A percentile compares a stretch with the other conserved stretches of the same genome.
phyloP scores from a whole-genome alignment of 2,329 filamentous ascomycete species.

The Penicillium sp. region DNA sequence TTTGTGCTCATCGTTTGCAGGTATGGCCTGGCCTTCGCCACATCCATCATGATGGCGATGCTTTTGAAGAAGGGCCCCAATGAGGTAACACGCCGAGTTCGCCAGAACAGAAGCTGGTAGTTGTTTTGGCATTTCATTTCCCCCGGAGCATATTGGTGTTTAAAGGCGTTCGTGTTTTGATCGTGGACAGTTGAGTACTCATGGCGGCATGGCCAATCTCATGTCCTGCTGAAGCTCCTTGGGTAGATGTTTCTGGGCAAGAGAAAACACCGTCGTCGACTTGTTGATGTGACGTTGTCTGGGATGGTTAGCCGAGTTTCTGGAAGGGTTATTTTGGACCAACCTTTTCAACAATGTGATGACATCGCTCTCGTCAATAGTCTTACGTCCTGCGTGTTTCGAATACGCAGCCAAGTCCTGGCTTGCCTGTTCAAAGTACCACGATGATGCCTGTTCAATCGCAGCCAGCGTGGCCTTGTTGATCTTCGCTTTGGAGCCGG shows the following conservation, averaged over 20 bases:
- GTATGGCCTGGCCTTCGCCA: conserved; percentile 83
- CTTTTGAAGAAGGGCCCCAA: conserved; percentile 83
- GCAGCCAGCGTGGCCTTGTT: conserved; percentile 72
- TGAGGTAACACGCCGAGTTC: conserved; percentile 70
- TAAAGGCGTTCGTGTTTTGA: conserved; percentile 31
- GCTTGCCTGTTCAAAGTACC: conserved; percentile 87
- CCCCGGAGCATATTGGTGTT: conserved; percentile 36
- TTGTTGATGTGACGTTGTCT: conserved; percentile 77
- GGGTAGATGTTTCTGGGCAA: conserved; percentile 81
- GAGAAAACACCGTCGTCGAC: conserved; percentile 74
- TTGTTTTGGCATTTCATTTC: conserved; percentile 4
- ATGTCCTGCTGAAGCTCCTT: conserved; percentile 81
- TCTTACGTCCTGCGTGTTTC: conserved; percentile 77
- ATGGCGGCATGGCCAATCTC: conserved; percentile 46
- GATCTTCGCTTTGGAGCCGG: conserved; percentile 67
- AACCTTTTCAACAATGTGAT: conserved; percentile 81
- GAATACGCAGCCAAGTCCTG: conserved; percentile 80
- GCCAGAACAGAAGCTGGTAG: conserved; percentile 75
- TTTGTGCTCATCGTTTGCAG: conserved; percentile 52
- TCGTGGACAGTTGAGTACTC: conserved; percentile 18
- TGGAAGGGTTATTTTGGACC: conserved; percentile 32
- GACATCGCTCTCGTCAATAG: conserved; percentile 82
- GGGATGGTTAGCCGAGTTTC: conserved; percentile 36
- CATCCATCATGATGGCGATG: conserved; percentile 95
- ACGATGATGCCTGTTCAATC: conserved; percentile 79